These are phyloP conservation scores for Tylopilus cervinicoccineus DNA, from an alignment of 768 basidiomycete species.

Conservation along the genomic window DNA sequence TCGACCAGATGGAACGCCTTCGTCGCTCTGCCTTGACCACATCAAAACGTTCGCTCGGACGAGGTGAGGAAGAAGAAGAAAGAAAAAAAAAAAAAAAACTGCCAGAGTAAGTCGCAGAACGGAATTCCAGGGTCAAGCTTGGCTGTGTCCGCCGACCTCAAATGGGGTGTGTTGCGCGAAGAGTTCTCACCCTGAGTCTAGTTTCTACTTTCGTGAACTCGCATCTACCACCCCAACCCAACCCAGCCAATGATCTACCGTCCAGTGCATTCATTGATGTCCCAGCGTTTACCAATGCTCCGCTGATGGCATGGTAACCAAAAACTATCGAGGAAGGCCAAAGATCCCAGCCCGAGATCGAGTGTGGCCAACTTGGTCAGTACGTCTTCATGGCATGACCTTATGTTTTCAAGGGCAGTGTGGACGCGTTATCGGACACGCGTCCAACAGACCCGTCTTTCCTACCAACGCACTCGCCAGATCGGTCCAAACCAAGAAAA, in stretches of 20 bases:
- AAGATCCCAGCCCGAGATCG: neutral
- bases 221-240: neutral
- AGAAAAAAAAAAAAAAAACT: too few relatives aligned
- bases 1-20: too few relatives aligned
- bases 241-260: neutral
- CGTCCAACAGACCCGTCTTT: neutral
- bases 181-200: too few relatives aligned
- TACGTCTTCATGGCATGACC: neutral
- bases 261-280: neutral
- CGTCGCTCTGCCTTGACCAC: too few relatives aligned
- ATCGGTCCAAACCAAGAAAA: neutral
- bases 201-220: too few relatives aligned
- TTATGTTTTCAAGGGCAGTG: neutral
- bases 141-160: too few relatives aligned
- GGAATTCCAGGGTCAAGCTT: too few relatives aligned
- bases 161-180: too few relatives aligned
- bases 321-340: neutral
- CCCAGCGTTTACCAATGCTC: conserved; percentile 1
- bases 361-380: neutral
- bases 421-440: conserved; percentile 4
- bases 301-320: conserved; percentile 12
- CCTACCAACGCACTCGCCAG: conserved; percentile 3
- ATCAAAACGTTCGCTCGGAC: too few relatives aligned
- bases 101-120: too few relatives aligned
- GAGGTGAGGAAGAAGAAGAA: too few relatives aligned